Conservation (phyloP, 495 filamentous ascomycete species). For the Aspergillus campestris region DNA sequence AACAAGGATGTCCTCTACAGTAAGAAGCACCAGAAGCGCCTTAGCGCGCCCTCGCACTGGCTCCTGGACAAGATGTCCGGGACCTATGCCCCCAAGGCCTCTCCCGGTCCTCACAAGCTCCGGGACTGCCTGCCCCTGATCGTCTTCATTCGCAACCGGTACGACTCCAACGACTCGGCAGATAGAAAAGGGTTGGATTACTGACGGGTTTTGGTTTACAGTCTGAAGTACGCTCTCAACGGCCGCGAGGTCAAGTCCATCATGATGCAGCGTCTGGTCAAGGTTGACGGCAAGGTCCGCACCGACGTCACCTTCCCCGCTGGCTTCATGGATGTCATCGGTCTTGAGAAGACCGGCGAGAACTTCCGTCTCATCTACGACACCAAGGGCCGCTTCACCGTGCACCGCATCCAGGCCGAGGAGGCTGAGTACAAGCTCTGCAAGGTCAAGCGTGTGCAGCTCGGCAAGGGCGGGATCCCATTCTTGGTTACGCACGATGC, state of each 20-base stretch:
- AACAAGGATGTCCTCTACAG: constrained; percentile 42
- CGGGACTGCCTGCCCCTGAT: constrained; percentile 98
- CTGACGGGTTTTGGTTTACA: constrained; percentile 23
- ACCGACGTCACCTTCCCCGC: constrained; percentile 96
- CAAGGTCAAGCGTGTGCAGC: constrained; percentile 98
- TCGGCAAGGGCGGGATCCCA: constrained; percentile 98
- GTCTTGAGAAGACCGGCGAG: constrained; percentile 98
- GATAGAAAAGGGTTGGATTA: constrained; percentile 1
- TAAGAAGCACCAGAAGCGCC: constrained; percentile 99
- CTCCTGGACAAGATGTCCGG: constrained; percentile 98
- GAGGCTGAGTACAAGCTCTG: constrained; percentile 99
- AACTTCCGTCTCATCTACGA: constrained; percentile 99
- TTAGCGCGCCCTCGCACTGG: constrained; percentile 98
- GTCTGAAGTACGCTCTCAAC: constrained; percentile 99
- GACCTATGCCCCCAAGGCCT: constrained; percentile 91
- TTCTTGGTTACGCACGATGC: constrained; percentile 99
- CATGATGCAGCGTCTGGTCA: constrained; percentile 98
- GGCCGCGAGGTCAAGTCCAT: constrained; percentile 94
- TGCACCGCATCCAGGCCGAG: constrained; percentile 95
- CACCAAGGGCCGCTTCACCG: constrained; percentile 99
- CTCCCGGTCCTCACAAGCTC: constrained; percentile 97
- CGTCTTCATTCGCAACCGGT: constrained; percentile 95
- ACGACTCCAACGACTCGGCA: constrained; percentile 7
- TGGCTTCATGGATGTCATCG: constrained; percentile 99
- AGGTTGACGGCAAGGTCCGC: constrained; percentile 99